Conservation (phyloP, 352 stramenopile genomes). For the Pythium oligandrum region DNA sequence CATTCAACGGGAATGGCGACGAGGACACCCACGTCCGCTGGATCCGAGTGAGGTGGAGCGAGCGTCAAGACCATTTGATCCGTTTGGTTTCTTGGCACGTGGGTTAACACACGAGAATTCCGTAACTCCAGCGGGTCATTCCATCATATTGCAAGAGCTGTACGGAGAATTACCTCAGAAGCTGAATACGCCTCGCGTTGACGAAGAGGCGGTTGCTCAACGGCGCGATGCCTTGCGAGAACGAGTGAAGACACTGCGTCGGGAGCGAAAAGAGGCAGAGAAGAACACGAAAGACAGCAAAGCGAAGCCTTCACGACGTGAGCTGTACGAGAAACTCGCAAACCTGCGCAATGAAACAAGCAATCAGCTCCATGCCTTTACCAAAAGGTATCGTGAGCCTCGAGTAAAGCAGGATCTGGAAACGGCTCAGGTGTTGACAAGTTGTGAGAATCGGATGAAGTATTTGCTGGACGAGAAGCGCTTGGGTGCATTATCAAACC, state of each 20-base stretch:
- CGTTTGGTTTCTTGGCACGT: slow-evolving; percentile 7
- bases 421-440: slow-evolving; percentile 24
- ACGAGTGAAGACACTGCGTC: slow-evolving; percentile 4
- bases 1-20: slow-evolving; percentile 46
- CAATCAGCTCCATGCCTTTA: slow-evolving; percentile 17
- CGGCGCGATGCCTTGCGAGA: slow-evolving; percentile 14
- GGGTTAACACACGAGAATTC: too few species aligned
- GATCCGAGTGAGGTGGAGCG: slow-evolving; percentile 6
- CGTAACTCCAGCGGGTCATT: too few species aligned
- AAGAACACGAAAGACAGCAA: slow-evolving; percentile 1
- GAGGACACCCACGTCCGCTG: slow-evolving; percentile 11
- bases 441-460: slow-evolving; percentile 38
- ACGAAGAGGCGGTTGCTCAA: neutral
- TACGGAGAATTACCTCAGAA: slow-evolving; percentile 2
- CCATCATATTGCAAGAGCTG: slow-evolving; percentile 1
- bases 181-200: too few species aligned
- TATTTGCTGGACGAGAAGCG: slow-evolving; percentile 22
- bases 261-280: slow-evolving; percentile 2
- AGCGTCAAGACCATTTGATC: slow-evolving; percentile 7
- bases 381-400: slow-evolving; percentile 8
- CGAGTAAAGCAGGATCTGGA: slow-evolving; percentile 15
- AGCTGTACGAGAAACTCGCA: slow-evolving; percentile 43
- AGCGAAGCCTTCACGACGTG: slow-evolving; percentile 16
- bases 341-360: slow-evolving; percentile 22
- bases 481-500: neutral